These are phyloP conservation scores for Pythium phragmitis DNA, from an alignment of 352 stramenopile genomes.

Conservation along the genomic window DNA sequence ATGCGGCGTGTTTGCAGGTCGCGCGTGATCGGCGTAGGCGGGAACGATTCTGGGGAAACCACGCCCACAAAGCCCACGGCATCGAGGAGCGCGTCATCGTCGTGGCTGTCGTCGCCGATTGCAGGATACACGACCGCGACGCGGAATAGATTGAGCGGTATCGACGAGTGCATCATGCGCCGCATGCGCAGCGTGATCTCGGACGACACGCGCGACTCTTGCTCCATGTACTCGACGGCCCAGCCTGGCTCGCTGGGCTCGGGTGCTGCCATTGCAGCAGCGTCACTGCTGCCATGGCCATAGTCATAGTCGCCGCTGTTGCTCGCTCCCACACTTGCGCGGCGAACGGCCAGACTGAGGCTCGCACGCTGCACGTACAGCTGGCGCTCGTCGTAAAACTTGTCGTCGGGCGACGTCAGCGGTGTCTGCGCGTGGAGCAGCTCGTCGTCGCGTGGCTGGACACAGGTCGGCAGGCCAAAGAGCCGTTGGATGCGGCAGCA, in stretches of 20 bases:
- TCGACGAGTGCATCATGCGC: conserved; percentile 78
- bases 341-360: conserved; percentile 5
- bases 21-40: conserved; percentile 76
- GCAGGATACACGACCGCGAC: conserved; percentile 47
- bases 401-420: conserved; percentile 64
- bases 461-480: conserved; percentile 31
- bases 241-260: conserved; percentile 54
- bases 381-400: conserved; percentile 29
- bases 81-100: conserved; percentile 26
- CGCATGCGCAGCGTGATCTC: conserved; percentile 68
- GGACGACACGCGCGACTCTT: conserved; percentile 56
- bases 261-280: background rate
- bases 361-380: conserved; percentile 33
- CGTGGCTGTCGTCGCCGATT: conserved; percentile 11
- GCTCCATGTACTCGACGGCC: conserved; percentile 81
- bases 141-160: conserved; percentile 77
- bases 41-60: conserved; percentile 74
- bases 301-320: background rate
- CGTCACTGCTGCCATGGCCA: background rate
- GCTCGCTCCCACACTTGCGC: background rate
- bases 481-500: conserved; percentile 47
- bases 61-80: conserved; percentile 38
- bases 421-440: conserved; percentile 51
- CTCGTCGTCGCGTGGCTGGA: background rate
- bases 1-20: conserved; percentile 71